Evolutionary conservation across 495 filamentous ascomycete species (phyloP).

Genomic region (Friedmanniomyces simplex): DNA sequence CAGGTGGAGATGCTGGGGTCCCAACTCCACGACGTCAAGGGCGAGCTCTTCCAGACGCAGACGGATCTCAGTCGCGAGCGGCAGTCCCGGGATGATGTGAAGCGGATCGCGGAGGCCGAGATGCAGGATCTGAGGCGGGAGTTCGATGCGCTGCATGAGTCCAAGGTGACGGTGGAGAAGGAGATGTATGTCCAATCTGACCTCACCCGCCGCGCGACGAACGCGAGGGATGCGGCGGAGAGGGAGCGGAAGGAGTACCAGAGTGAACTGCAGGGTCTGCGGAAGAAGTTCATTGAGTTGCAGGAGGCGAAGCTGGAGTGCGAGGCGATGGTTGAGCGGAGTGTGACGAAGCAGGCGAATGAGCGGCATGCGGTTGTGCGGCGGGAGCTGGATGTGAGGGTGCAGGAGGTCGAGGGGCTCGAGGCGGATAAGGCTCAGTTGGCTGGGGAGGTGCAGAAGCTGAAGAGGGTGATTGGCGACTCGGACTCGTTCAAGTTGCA

Average conservation of each 20-base stretch:
- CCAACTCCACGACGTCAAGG: constrained; percentile 79
- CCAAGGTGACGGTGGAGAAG: constrained; percentile 95
- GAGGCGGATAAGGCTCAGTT: constrained; percentile 67
- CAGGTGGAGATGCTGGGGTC: constrained; percentile 81
- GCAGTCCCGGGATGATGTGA: constrained; percentile 93
- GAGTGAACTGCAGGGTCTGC: constrained; percentile 67
- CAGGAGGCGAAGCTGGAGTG: constrained; percentile 78
- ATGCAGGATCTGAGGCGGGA: constrained; percentile 70
- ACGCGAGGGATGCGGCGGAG: constrained; percentile 67
- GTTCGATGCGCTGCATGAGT: constrained; percentile 77
- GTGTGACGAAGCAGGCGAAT: constrained; percentile 62
- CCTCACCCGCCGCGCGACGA: constrained; percentile 75
- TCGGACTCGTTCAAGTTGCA: constrained; percentile 77
- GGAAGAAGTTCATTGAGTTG: constrained; percentile 68
- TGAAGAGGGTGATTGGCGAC: constrained; percentile 74
- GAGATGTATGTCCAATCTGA: constrained; percentile 98
- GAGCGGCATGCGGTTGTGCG: constrained; percentile 70
- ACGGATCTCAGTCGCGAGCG: constrained; percentile 82
- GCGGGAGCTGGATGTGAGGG: constrained; percentile 65
- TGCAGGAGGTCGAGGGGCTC: constrained; percentile 58
- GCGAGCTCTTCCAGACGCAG: constrained; percentile 72
- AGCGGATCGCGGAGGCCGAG: constrained; percentile 84
- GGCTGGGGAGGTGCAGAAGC: constrained; percentile 62
- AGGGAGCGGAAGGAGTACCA: constrained; percentile 83
- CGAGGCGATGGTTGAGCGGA: constrained; percentile 70